Percentiles rank a stretch among this genome's conserved stretches.
phyloP scores from a whole-genome alignment of 2,329 filamentous ascomycete species.

The Dendrostoma leiphaemia region DNA sequence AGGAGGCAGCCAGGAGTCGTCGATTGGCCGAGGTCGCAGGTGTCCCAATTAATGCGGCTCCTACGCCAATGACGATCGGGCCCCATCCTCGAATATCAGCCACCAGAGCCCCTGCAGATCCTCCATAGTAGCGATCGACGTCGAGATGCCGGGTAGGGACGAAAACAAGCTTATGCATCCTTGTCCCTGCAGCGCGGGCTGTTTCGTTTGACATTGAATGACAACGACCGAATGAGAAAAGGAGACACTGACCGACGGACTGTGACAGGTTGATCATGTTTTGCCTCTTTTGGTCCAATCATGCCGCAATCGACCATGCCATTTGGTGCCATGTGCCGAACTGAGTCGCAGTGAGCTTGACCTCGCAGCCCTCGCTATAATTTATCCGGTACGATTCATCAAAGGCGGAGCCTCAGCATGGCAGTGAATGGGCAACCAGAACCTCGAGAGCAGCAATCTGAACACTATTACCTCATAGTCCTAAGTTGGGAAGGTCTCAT shows the following conservation, averaged over 20 bases:
- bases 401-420: too few species aligned
- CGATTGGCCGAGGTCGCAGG: not conserved
- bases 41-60: not conserved
- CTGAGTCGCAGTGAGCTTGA: not conserved
- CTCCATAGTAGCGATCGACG: not conserved
- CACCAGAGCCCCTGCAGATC: slow-evolving; percentile 4
- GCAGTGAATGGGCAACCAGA: too few species aligned
- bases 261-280: not conserved
- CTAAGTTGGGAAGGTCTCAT: too few species aligned
- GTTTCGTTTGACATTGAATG: not conserved
- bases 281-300: not conserved
- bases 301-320: not conserved
- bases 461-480: too few species aligned
- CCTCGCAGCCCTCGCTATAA: too few species aligned
- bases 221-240: not conserved
- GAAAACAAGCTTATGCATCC: not conserved
- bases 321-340: not conserved
- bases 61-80: not conserved
- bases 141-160: not conserved
- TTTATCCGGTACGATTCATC: too few species aligned
- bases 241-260: not conserved
- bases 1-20: not conserved
- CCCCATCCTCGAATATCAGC: not conserved
- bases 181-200: not conserved
- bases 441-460: too few species aligned